A percentile compares a stretch with the other conserved stretches of the same genome.
These are phyloP conservation scores for Alternaria incomplexa DNA, from an alignment of 2,329 filamentous ascomycete genomes.

Conservation along the genomic window DNA sequence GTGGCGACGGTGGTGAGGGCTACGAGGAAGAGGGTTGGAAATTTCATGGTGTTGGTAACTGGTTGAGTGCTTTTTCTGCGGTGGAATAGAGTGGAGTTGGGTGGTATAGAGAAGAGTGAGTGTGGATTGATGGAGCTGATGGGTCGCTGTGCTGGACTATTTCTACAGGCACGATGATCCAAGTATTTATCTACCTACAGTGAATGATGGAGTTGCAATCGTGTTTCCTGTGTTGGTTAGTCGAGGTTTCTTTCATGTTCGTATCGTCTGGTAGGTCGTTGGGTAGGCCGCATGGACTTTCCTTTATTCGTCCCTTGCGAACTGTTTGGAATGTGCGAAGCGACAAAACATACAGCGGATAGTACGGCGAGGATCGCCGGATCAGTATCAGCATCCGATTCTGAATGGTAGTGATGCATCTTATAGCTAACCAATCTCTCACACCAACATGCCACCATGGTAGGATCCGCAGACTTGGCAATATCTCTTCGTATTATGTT, in stretches of 20 bases:
- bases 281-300: neutral
- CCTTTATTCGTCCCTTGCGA: neutral
- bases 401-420: neutral
- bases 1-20: neutral
- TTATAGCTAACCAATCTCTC: neutral
- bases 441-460: neutral
- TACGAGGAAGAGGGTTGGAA: neutral
- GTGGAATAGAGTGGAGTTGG: neutral
- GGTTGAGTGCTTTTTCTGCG: neutral
- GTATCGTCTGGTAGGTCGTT: neutral
- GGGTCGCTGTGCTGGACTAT: neutral
- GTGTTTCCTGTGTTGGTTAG: neutral
- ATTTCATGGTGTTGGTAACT: neutral
- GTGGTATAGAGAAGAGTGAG: neutral
- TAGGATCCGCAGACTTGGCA: neutral
- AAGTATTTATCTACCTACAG: neutral
- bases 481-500: neutral
- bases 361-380: neutral
- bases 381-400: neutral
- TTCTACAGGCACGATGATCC: neutral
- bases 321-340: neutral
- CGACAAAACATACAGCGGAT: neutral
- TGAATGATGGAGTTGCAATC: neutral
- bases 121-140: neutral
- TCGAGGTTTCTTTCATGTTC: neutral